phyloP scores from a whole-genome alignment of 164 flowering plant genomes.

The Vitis amurensis region DNA sequence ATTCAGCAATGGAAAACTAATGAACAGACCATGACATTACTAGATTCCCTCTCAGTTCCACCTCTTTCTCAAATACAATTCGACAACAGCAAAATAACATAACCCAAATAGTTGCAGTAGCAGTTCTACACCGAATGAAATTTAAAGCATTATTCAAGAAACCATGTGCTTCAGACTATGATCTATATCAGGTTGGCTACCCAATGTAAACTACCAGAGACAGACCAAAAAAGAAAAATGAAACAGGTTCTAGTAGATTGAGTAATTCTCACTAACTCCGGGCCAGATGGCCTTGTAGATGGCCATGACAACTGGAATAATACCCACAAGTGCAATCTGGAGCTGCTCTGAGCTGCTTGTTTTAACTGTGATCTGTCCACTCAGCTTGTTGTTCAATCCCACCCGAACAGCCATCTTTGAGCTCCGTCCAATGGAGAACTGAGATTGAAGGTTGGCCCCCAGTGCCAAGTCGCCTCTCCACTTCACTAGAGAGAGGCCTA shows the following conservation, averaged over 20 bases:
- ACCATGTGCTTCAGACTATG: not conserved
- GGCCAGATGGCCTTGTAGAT: conserved; percentile 61
- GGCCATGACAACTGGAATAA: conserved; percentile 64
- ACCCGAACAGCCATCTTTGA: conserved; percentile 79
- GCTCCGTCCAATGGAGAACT: conserved; percentile 67
- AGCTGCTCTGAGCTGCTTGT: conserved; percentile 92
- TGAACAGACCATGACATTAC: not conserved
- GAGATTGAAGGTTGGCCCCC: conserved; percentile 80
- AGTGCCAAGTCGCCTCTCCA: conserved; percentile 92
- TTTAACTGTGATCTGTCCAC: conserved; percentile 80
- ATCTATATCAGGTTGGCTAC: not conserved
- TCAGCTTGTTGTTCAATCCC: conserved; percentile 82
- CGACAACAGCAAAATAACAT: conserved; percentile 8
- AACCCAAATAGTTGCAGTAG: conserved; percentile 1
- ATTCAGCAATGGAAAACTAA: not conserved
- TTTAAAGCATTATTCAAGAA: too few relatives aligned
- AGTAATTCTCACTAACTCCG: conserved; percentile 50
- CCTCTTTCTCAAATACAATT: conserved; percentile 21
- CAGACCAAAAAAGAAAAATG: not conserved
- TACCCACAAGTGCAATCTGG: conserved; percentile 76
- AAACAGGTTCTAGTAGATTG: conserved; percentile 43
- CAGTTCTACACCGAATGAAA: not conserved
- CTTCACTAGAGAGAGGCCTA: conserved; percentile 80
- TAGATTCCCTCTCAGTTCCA: conserved; percentile 16
- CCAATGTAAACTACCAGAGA: not conserved